A percentile compares a stretch with the other conserved stretches of the same genome.
These are phyloP conservation scores for Saccharomycopsis malanga DNA, from an alignment of 805 yeast genomes.

Conservation along the genomic window DNA sequence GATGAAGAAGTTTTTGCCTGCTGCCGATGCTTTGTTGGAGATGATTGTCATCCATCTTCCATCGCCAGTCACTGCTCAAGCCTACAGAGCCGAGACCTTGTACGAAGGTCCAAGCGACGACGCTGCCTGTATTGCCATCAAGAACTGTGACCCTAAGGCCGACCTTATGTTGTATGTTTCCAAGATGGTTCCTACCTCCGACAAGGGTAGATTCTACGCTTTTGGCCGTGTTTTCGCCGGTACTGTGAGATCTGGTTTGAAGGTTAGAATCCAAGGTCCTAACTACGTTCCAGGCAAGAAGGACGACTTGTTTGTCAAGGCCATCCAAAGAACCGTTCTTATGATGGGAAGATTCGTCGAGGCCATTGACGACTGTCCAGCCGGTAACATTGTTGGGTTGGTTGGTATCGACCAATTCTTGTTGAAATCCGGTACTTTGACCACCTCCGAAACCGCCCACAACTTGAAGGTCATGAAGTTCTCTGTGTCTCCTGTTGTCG, in stretches of 20 bases:
- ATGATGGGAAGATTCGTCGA: slow-evolving; percentile 99
- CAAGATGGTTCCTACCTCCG: slow-evolving; percentile 99
- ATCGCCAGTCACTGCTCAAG: slow-evolving; percentile 99
- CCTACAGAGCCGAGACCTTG: slow-evolving; percentile 97
- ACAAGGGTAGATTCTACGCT: slow-evolving; percentile 99
- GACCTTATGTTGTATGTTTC: slow-evolving; percentile 99
- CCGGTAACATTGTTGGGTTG: slow-evolving; percentile 99
- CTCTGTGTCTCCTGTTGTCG: slow-evolving; percentile 99
- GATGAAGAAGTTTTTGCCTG: slow-evolving; percentile 99
- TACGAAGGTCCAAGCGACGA: slow-evolving; percentile 99
- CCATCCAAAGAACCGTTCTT: slow-evolving; percentile 97
- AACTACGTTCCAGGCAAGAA: slow-evolving; percentile 98
- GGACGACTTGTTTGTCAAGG: slow-evolving; percentile 94
- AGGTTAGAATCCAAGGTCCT: slow-evolving; percentile 99
- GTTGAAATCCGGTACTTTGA: slow-evolving; percentile 98
- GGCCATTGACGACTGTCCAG: slow-evolving; percentile 98
- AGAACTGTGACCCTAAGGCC: slow-evolving; percentile 97
- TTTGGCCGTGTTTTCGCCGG: slow-evolving; percentile 99
- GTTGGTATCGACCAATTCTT: slow-evolving; percentile 99
- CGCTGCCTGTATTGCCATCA: slow-evolving; percentile 83
- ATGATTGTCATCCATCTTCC: slow-evolving; percentile 98
- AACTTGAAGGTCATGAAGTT: slow-evolving; percentile 99
- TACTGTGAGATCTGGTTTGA: slow-evolving; percentile 97
- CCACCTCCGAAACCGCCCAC: slow-evolving; percentile 95
- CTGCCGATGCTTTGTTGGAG: slow-evolving; percentile 98